Base-by-base conservation (phyloP, 2,329 filamentous ascomycete species). In the Colletotrichum tamarilloi region DNA sequence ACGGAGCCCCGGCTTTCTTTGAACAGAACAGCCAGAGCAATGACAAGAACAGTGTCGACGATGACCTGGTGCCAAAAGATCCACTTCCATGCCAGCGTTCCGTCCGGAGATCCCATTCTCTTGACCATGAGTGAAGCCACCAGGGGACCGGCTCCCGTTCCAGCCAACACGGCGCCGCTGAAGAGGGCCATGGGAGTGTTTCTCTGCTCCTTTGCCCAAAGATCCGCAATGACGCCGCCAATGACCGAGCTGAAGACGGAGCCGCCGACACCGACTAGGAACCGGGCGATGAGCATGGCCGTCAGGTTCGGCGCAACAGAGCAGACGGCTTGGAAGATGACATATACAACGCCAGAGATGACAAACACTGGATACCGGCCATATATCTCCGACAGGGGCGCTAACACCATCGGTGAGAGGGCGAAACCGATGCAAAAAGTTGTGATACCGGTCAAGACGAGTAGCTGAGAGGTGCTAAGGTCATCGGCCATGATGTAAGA, bases 161-260 rank as follows among this genome's bases (percentile, higher is more conserved):
- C 96, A 11, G 93, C 87, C 0, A 98, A 84, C 0, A 95, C 95
- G 4, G 87, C 86, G 0, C 93, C 94, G n/a, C 93, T 93, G 81
- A 97, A 98, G 0, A 97, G 80, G 0, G 94, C 92, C 96, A 98
- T 98, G 0, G 95, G 94, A 0, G 93, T 95, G 77, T 98, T 98
- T 42, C 96, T 88, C 57, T 94, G 92, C 72, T 93, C 85, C 11
- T 94, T 91, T 60, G 92, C 90, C 84, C 95, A 98, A 72, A 98
- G 89, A 79, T 98, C 95, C 63, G 93, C 93, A 53, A 98, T 92
- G 4, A 98, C 93, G 4, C 95, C 95, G n/a, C 95, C 95, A 0
- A 97, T 93, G 88, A 98, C 95, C 26, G 94, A 97, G 57, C 93
- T 95, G 79, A 97, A 97, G 0, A 88, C 91, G 62, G 92, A 95